Conservation (phyloP, 768 basidiomycete genomes). For the Imleria badia region DNA sequence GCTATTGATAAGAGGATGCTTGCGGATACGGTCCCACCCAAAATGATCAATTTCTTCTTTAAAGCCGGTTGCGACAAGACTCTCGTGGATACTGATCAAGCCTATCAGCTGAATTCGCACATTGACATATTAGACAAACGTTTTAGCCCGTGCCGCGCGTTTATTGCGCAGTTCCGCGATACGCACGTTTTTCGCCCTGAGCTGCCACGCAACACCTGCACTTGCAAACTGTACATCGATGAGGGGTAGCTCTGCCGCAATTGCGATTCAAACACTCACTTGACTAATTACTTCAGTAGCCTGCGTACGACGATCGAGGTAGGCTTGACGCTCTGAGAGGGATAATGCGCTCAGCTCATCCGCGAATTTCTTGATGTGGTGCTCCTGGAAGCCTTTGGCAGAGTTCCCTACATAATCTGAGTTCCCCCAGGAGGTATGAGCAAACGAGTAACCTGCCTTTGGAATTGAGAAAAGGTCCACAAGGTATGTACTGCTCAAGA, state of each 20-base stretch:
- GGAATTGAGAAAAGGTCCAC: conserved; percentile 25
- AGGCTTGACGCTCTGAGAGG: conserved; percentile 16
- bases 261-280: conserved; percentile 8
- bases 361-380: conserved; percentile 17
- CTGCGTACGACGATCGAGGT: conserved; percentile 17
- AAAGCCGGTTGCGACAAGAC: conserved; percentile 21
- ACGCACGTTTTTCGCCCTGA: conserved; percentile 16
- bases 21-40: conserved; percentile 33
- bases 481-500: conserved; percentile 26
- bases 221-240: conserved; percentile 26
- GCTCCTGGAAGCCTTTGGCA: conserved; percentile 23
- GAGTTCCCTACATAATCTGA: conserved; percentile 16
- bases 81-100: conserved; percentile 18
- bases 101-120: conserved; percentile 2
- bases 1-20: conserved; percentile 28
- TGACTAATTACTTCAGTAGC: conserved; percentile 1
- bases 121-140: conserved; percentile 16
- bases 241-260: not conserved
- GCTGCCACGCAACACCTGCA: conserved; percentile 28
- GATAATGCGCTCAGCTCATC: conserved; percentile 12
- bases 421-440: not conserved
- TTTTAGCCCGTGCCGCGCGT: conserved; percentile 25
- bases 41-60: conserved; percentile 29
- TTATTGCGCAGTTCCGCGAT: conserved; percentile 21
- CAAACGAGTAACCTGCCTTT: conserved; percentile 17